Conservation (phyloP, 164 flowering plant genomes). For the Litsea cubeba region DNA sequence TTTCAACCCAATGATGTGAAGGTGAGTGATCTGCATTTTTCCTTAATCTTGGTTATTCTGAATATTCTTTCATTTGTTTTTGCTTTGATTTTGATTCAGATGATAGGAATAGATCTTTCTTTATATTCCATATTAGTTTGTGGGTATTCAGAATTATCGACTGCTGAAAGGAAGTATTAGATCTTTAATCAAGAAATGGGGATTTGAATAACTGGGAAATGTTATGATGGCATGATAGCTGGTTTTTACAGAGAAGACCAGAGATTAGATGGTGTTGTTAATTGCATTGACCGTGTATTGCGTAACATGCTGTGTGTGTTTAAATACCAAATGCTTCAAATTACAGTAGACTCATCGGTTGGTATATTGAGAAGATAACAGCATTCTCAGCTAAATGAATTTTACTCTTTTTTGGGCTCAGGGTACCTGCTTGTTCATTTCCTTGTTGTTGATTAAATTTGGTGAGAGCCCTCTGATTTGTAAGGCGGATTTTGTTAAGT, state of each 20-base stretch:
- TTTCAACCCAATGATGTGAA: conserved; percentile 52
- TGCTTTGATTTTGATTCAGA: background rate
- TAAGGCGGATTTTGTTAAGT: background rate
- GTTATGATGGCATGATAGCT: background rate
- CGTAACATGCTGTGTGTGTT: background rate
- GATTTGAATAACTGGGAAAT: background rate
- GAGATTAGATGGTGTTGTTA: background rate
- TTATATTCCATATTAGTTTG: no score
- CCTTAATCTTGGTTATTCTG: background rate
- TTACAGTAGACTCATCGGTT: background rate
- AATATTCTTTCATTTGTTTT: background rate
- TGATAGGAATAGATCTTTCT: background rate
- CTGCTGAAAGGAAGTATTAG: no score
- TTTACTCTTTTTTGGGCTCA: background rate
- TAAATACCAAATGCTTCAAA: background rate
- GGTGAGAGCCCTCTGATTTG: background rate
- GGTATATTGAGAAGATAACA: no score
- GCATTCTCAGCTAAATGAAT: background rate
- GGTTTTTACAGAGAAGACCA: background rate
- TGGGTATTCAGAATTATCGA: background rate
- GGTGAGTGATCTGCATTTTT: conserved; percentile 20
- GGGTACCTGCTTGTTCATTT: background rate
- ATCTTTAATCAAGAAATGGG: background rate
- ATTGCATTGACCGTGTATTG: background rate
- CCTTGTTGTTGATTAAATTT: background rate